phyloP scores from a whole-genome alignment of 257 asterid species.

The Linaria vulgaris region DNA sequence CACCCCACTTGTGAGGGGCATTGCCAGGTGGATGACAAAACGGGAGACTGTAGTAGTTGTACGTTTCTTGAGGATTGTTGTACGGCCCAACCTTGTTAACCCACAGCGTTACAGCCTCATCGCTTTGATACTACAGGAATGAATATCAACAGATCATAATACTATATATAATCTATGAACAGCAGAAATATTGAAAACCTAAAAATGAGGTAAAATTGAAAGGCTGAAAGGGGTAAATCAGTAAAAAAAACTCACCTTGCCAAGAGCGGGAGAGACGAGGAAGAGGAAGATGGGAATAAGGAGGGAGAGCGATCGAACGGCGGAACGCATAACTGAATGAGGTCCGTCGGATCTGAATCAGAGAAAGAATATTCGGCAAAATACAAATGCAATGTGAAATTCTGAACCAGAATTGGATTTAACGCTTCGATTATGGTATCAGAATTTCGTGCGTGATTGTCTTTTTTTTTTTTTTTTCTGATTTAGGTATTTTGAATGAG shows the following conservation, averaged over 20 bases:
- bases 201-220: not conserved
- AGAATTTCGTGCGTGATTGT: not conserved
- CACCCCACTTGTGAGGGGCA: conserved; percentile 94
- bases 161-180: not conserved
- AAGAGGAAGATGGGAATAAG: conserved; percentile 32
- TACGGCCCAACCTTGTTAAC: conserved; percentile 98
- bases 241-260: conserved; percentile 46
- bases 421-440: conserved; percentile 8
- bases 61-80: conserved; percentile 96
- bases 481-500: not conserved
- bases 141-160: not conserved
- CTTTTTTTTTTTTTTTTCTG: not conserved
- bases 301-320: conserved; percentile 36
- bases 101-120: conserved; percentile 79
- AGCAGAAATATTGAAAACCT: not conserved
- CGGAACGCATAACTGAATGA: conserved; percentile 43
- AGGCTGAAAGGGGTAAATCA: conserved; percentile 17
- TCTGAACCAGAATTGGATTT: conserved; percentile 13
- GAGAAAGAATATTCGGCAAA: too few relatives aligned
- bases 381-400: not conserved
- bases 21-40: conserved; percentile 76
- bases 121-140: conserved; percentile 67
- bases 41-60: conserved; percentile 91
- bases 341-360: conserved; percentile 44
- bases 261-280: conserved; percentile 41